Conservation (phyloP, 495 filamentous ascomycete genomes). For the Evernia prunastri region DNA sequence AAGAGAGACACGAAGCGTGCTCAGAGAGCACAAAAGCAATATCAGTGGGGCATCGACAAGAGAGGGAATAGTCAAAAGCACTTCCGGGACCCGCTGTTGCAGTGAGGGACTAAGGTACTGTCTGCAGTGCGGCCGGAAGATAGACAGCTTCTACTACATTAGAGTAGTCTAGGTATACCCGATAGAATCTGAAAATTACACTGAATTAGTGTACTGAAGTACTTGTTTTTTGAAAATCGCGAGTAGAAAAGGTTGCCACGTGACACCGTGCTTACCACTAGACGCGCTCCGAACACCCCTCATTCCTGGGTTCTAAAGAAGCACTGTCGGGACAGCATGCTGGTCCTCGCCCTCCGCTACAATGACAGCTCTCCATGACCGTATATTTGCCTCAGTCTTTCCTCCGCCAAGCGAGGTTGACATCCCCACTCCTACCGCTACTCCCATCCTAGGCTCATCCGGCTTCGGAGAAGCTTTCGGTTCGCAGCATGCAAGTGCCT, state of each 20-base stretch:
- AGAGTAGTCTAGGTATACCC: not conserved
- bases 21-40: conserved; percentile 50
- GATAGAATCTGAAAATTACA: not conserved
- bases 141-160: not conserved
- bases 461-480: conserved; percentile 29
- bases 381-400: conserved; percentile 49
- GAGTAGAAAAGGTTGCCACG: not conserved
- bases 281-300: not conserved
- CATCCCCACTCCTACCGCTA: conserved; percentile 33
- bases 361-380: conserved; percentile 33
- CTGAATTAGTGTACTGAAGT: not conserved
- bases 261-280: not conserved
- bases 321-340: not conserved
- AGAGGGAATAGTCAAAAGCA: conserved; percentile 68
- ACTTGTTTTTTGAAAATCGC: not conserved
- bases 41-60: conserved; percentile 57
- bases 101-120: conserved; percentile 21
- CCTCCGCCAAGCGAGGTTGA: conserved; percentile 38
- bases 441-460: conserved; percentile 26
- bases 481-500: conserved; percentile 15
- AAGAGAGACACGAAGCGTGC: conserved; percentile 59
- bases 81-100: conserved; percentile 45
- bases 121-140: not conserved
- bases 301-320: not conserved
- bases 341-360: not conserved